Evolutionary conservation across 768 basidiomycete species (phyloP), one percentile per base, ranked within the genome.

Genomic region (Mycena sanguinolenta): DNA sequence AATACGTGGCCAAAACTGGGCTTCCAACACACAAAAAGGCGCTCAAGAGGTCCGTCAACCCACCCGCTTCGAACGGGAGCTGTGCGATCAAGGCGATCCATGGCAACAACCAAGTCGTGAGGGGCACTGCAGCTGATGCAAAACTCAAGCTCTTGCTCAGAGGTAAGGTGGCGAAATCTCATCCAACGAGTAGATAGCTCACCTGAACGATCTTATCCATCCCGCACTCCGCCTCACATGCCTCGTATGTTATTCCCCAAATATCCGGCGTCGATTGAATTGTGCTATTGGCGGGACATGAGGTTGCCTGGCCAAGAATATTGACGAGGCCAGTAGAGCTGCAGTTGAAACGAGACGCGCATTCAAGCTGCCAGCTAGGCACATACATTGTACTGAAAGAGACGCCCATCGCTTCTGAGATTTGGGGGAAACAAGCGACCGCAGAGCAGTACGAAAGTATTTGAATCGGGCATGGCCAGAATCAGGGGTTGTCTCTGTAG

Each of bases 81-180:
- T 74, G 73, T 12, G 73, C 70, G n/a, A 68, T 63, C 32, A 74
- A 62, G 10, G 73, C 71, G 25, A 74, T 55, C 70, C 70, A 74
- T 19, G 73, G 73, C 6, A 74, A 58, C 46, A 72, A 27, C 73
- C 73, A 74, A n/a, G 64, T 73, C 19, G 72, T 66, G 36, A 73
- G 30, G 2, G 68, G 39, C 21, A 63, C 46, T 7, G 68, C 38
- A n/a, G 68, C 25, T n/a, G 32, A 10, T 4, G 66, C 21, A 39
- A 63, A 67, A 38, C 58, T 36, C 19, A 68, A 13, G 52, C 34
- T 68, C 66, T 64, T 52, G n/a, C 16, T 12, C 23, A 21, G 46
- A 50, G n/a, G 10, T 46, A 38, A 27, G 59, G 28, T 10, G 14
- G 7, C 42, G 16, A 21, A 1, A 42, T 27, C 10, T 25, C n/a